phyloP scores from a whole-genome alignment of 2,329 filamentous ascomycete species.

The Sclerotinia spermophila region DNA sequence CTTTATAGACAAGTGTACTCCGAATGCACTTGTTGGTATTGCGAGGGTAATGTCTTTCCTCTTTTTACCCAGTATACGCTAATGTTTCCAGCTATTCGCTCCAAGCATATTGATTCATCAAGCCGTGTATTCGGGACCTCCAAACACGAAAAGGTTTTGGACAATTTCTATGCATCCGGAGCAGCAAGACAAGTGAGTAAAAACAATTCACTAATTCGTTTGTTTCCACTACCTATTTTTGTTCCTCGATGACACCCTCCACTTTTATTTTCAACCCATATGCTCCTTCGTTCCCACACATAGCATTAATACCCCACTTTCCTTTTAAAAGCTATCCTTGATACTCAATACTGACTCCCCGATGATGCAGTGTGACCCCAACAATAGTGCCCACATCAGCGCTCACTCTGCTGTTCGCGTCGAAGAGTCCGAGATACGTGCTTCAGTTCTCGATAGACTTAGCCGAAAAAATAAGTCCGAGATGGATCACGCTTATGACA shows the following conservation, averaged over 20 bases:
- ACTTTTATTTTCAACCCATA: not conserved
- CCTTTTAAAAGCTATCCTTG: not conserved
- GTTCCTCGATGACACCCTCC: not conserved
- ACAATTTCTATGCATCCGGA: constrained; percentile 49
- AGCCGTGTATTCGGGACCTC: constrained; percentile 46
- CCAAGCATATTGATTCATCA: constrained; percentile 49
- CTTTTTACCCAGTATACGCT: not conserved
- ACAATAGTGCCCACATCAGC: constrained; percentile 66
- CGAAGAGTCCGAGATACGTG: constrained; percentile 25
- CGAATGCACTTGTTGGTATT: constrained; percentile 82
- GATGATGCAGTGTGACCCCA: constrained; percentile 44
- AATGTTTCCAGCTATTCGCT: constrained; percentile 47
- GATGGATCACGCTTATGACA: constrained; percentile 55
- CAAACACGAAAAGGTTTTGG: constrained; percentile 45
- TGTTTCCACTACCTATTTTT: not conserved
- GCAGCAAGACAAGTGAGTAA: constrained; percentile 39
- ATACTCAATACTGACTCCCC: not conserved
- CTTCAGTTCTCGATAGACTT: constrained; percentile 30
- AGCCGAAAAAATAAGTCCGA: constrained; percentile 38
- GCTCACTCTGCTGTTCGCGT: constrained; percentile 63
- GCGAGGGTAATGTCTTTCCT: constrained; percentile 50
- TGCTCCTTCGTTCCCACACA: not conserved
- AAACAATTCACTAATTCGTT: not conserved
- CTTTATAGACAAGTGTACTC: constrained; percentile 64
- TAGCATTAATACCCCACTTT: not conserved